phyloP scores from a whole-genome alignment of 2,329 filamentous ascomycete genomes.

The Aspergillus glaucus region DNA sequence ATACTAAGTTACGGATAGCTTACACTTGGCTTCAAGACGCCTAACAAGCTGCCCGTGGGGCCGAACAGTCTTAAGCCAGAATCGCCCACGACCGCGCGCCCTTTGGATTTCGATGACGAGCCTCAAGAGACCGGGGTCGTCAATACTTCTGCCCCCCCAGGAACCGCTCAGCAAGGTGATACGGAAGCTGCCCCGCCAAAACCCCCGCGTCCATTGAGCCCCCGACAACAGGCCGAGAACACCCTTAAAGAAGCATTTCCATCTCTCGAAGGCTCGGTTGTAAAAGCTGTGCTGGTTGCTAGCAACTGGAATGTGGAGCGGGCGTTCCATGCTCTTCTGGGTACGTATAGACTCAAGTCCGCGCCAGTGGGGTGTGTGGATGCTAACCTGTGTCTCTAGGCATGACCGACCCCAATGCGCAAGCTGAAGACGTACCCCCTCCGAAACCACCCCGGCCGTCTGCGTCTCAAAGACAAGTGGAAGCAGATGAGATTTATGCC shows the following conservation, averaged over 20 bases:
- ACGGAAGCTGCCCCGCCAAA: constrained; percentile 59
- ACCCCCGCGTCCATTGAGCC: constrained; percentile 74
- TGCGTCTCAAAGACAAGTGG: constrained; percentile 69
- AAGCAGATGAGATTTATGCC: constrained; percentile 85
- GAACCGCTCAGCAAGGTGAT: constrained; percentile 21
- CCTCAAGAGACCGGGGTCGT: constrained; percentile 38
- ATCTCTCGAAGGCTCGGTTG: constrained; percentile 67
- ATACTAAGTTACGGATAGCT: constrained; percentile 11
- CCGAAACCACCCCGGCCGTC: constrained; percentile 73
- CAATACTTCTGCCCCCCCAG: constrained; percentile 18
- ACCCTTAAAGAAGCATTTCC: constrained; percentile 95
- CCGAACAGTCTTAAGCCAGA: constrained; percentile 38
- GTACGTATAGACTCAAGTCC: constrained; percentile 41
- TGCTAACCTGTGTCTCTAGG: constrained; percentile 39
- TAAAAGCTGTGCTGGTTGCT: constrained; percentile 81
- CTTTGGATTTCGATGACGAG: constrained; percentile 54
- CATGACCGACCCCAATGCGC: constrained; percentile 75
- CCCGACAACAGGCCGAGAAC: constrained; percentile 75
- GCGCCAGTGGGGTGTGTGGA: background rate
- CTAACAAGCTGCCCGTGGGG: constrained; percentile 28
- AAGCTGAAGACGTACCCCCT: constrained; percentile 56
- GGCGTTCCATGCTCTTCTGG: constrained; percentile 89
- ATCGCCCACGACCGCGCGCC: constrained; percentile 51
- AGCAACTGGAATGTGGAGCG: constrained; percentile 84
- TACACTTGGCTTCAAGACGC: constrained; percentile 22